phyloP scores from a whole-genome alignment of 108 stramenopile species.

The Discostella stelligeroides region DNA sequence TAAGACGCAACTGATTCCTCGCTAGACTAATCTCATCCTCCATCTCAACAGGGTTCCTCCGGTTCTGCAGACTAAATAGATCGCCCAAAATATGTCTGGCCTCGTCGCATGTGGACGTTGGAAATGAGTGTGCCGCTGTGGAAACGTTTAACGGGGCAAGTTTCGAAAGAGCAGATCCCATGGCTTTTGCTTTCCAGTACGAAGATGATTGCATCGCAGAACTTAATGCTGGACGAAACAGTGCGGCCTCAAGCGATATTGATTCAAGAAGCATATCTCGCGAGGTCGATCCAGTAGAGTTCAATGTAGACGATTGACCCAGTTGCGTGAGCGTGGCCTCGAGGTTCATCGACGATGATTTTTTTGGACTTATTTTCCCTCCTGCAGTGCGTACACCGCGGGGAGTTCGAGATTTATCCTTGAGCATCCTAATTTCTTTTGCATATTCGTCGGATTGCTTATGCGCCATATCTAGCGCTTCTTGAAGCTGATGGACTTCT shows the following conservation, averaged over 20 bases:
- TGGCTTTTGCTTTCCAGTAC: slow-evolving; percentile 70
- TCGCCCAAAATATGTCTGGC: slow-evolving; percentile 3
- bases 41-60: not conserved
- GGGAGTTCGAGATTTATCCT: slow-evolving; percentile 64
- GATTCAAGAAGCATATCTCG: slow-evolving; percentile 33
- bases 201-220: slow-evolving; percentile 70
- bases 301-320: slow-evolving; percentile 15
- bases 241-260: slow-evolving; percentile 62
- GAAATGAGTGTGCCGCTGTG: slow-evolving; percentile 3
- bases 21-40: slow-evolving; percentile 41
- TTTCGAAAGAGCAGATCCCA: slow-evolving; percentile 42
- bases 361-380: slow-evolving; percentile 40
- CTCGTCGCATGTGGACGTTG: slow-evolving; percentile 21
- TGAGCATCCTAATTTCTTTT: slow-evolving; percentile 69
- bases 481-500: slow-evolving; percentile 69
- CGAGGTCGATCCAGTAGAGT: slow-evolving; percentile 22
- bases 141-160: slow-evolving; percentile 45
- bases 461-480: slow-evolving; percentile 85
- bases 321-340: slow-evolving; percentile 33
- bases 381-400: slow-evolving; percentile 45
- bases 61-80: not conserved
- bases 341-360: slow-evolving; percentile 28
- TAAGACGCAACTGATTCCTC: slow-evolving; percentile 31
- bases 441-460: slow-evolving; percentile 84
- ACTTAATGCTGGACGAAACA: slow-evolving; percentile 77